phyloP scores from a whole-genome alignment of 2,329 filamentous ascomycete species.

The Huntiella abstrusa region DNA sequence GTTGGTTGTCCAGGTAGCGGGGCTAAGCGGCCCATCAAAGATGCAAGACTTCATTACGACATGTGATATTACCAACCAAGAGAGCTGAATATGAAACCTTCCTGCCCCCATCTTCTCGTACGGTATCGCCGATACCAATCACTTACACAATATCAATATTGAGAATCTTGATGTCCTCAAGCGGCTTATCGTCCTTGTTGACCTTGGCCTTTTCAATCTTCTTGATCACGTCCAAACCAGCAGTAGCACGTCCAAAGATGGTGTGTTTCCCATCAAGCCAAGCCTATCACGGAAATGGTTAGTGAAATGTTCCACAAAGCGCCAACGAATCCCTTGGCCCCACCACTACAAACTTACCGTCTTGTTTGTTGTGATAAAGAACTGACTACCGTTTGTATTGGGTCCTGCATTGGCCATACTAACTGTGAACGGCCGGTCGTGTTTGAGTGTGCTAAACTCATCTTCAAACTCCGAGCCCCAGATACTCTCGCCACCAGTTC shows the following conservation, averaged over 20 bases:
- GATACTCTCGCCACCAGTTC: conserved; percentile 77
- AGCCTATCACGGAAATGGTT: neutral
- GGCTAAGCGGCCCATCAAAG: no score
- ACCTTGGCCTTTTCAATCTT: conserved; percentile 84
- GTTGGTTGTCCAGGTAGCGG: no score
- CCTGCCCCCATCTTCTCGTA: neutral
- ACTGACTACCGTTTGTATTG: conserved; percentile 89
- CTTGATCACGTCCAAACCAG: conserved; percentile 85
- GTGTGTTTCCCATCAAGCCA: conserved; percentile 96
- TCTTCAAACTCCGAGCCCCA: conserved; percentile 89
- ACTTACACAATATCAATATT: conserved; percentile 49
- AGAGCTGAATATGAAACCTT: neutral
- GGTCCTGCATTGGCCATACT: conserved; percentile 97
- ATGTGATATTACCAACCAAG: neutral
- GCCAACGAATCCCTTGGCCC: no score
- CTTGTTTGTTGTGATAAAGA: conserved; percentile 97
- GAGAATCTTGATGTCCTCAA: conserved; percentile 93
- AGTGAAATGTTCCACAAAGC: no score
- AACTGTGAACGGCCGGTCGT: conserved; percentile 90
- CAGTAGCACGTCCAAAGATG: conserved; percentile 77
- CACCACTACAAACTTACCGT: conserved; percentile 36
- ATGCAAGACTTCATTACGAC: no score
- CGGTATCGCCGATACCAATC: neutral
- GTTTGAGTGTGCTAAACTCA: conserved; percentile 76
- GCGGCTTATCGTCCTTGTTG: conserved; percentile 67